A percentile compares a stretch with the other conserved stretches of the same genome.
Evolutionary conservation across 192 early-diverging fungal species (phyloP).

Genomic region (Thamnidium elegans): DNA sequence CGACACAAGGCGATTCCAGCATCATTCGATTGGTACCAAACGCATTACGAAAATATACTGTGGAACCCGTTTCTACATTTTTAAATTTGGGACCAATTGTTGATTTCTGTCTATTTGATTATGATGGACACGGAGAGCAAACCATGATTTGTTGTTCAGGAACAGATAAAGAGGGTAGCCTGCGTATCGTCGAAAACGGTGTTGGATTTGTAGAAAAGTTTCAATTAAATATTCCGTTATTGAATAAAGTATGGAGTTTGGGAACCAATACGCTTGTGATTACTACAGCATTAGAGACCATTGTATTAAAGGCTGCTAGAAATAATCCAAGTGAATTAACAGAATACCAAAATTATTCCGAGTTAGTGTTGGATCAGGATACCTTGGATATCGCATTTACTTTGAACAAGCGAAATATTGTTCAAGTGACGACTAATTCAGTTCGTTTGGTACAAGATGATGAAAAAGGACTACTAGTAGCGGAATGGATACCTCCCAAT

Average conservation of each 20-base stretch:
- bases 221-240: constrained; percentile 56
- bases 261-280: constrained; percentile 37
- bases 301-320: constrained; percentile 23
- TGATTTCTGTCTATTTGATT: constrained; percentile 84
- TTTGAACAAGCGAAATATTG: constrained; percentile 31
- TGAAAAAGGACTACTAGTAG: constrained; percentile 30
- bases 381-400: constrained; percentile 49
- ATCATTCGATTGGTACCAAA: constrained; percentile 61
- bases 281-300: not conserved
- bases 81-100: constrained; percentile 78
- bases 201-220: constrained; percentile 76
- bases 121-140: constrained; percentile 68
- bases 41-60: constrained; percentile 43
- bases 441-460: constrained; percentile 47
- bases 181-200: constrained; percentile 85
- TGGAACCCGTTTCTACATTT: constrained; percentile 61
- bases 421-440: constrained; percentile 60
- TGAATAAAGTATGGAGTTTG: constrained; percentile 64
- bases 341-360: constrained; percentile 43
- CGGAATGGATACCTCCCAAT: constrained; percentile 50
- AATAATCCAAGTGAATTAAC: constrained; percentile 21
- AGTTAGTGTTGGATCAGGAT: constrained; percentile 27
- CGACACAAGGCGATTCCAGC: constrained; percentile 81
- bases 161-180: constrained; percentile 61
- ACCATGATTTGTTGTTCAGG: constrained; percentile 86